phyloP scores from a whole-genome alignment of 2,329 filamentous ascomycete species.

The Periconia sp. region DNA sequence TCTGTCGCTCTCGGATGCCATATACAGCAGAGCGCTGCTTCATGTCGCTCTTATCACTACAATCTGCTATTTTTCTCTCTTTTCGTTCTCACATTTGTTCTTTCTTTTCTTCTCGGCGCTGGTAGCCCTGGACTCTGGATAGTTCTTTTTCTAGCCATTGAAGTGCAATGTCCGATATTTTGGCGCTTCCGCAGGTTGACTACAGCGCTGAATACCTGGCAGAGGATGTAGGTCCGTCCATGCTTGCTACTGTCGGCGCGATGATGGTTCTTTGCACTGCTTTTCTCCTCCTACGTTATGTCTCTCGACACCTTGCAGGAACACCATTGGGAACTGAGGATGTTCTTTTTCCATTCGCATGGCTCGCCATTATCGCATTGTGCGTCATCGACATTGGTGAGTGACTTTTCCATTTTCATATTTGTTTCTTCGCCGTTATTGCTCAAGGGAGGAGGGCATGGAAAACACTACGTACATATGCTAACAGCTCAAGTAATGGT shows the following conservation, averaged over 20 bases:
- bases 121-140: background rate
- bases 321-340: slow-evolving; percentile 16
- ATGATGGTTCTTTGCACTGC: slow-evolving; percentile 16
- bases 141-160: background rate
- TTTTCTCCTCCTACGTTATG: slow-evolving; percentile 19
- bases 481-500: slow-evolving; percentile 21
- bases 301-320: slow-evolving; percentile 12
- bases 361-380: slow-evolving; percentile 14
- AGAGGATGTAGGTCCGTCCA: slow-evolving; percentile 15
- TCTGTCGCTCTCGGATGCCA: background rate
- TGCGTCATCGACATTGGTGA: slow-evolving; percentile 23
- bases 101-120: background rate
- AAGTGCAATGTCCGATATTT: background rate
- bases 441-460: background rate
- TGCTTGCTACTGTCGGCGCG: slow-evolving; percentile 13
- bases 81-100: background rate
- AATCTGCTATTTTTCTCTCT: background rate
- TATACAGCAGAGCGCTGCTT: background rate
- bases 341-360: slow-evolving; percentile 16
- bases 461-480: background rate
- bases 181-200: background rate
- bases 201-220: slow-evolving; percentile 13
- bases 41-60: background rate
- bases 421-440: background rate
- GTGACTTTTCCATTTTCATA: slow-evolving; percentile 7